These are phyloP conservation scores for Aureobasidium namibiae DNA, from an alignment of 2,329 filamentous ascomycete species.

Conservation along the genomic window DNA sequence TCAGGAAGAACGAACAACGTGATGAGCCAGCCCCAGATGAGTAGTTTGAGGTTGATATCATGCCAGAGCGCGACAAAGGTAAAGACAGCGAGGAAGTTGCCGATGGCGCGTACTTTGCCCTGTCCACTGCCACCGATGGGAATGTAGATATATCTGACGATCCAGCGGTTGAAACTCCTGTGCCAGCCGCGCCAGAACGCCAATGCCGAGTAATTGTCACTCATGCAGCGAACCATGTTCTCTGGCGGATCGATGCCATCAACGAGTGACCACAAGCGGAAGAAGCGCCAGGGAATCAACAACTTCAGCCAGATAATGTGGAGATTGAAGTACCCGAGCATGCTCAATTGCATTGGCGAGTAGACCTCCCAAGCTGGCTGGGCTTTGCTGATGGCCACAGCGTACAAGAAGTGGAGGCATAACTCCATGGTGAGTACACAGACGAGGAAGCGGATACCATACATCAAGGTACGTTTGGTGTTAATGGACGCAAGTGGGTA, in stretches of 20 bases:
- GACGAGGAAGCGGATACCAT: slow-evolving; percentile 73
- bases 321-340: slow-evolving; percentile 92
- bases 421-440: slow-evolving; percentile 84
- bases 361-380: slow-evolving; percentile 74
- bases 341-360: slow-evolving; percentile 75
- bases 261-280: slow-evolving; percentile 87
- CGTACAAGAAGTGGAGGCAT: slow-evolving; percentile 84
- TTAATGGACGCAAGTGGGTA: slow-evolving; percentile 62
- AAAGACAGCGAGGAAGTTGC: slow-evolving; percentile 79
- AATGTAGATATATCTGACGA: slow-evolving; percentile 87
- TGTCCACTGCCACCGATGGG: slow-evolving; percentile 72
- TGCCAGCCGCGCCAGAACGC: slow-evolving; percentile 98
- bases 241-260: slow-evolving; percentile 93
- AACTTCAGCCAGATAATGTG: slow-evolving; percentile 98
- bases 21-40: slow-evolving; percentile 96
- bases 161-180: slow-evolving; percentile 88
- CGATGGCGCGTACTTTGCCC: slow-evolving; percentile 51
- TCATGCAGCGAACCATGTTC: slow-evolving; percentile 97
- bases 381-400: slow-evolving; percentile 81
- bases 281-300: slow-evolving; percentile 93
- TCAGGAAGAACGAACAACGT: slow-evolving; percentile 92
- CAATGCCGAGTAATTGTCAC: slow-evolving; percentile 83
- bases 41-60: slow-evolving; percentile 80
- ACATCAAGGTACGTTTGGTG: slow-evolving; percentile 61
- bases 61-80: slow-evolving; percentile 98